Evolutionary conservation across 352 stramenopile genomes (phyloP).

Genomic region (Elongisporangium senticosum): DNA sequence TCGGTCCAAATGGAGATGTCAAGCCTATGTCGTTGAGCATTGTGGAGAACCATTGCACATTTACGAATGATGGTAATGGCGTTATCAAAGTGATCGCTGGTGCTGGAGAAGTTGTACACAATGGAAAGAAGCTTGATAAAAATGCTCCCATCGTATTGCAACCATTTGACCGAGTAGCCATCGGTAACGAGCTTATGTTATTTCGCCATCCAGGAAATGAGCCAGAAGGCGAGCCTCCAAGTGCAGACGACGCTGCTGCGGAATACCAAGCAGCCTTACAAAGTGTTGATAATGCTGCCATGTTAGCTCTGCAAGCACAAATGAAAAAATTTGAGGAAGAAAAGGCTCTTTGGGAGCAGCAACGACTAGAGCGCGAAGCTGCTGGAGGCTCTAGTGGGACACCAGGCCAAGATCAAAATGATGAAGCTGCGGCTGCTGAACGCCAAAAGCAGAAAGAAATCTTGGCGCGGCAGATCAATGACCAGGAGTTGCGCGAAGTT

Average conservation of each 20-base stretch:
- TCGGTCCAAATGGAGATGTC: conserved; percentile 85
- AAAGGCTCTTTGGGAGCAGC: conserved; percentile 83
- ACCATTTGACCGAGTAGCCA: conserved; percentile 71
- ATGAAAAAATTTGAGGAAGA: conserved; percentile 88
- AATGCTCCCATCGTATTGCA: conserved; percentile 30
- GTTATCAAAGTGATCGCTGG: conserved; percentile 57
- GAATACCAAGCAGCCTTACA: conserved; percentile 88
- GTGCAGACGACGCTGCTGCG: conserved; percentile 75
- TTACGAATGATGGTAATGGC: conserved; percentile 35
- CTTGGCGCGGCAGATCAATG: conserved; percentile 72
- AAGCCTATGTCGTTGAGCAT: conserved; percentile 90
- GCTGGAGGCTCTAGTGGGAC: conserved; percentile 5
- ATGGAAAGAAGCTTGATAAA: conserved; percentile 69
- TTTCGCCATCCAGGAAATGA: conserved; percentile 65
- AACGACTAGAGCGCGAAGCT: conserved; percentile 53
- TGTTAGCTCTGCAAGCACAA: conserved; percentile 86
- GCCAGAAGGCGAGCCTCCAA: conserved; percentile 46
- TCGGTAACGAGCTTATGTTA: conserved; percentile 86
- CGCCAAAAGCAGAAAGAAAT: conserved; percentile 54
- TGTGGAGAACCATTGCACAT: conserved; percentile 81
- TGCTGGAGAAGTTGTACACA: conserved; percentile 83
- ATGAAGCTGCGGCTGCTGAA: conserved; percentile 29
- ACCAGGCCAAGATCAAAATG: conserved; percentile 15
- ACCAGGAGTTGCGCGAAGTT: conserved; percentile 90
- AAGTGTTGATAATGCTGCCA: conserved; percentile 56